These are phyloP conservation scores for Casuarina cunninghamiana DNA, from an alignment of 306 rosid species.

Conservation along the genomic window DNA sequence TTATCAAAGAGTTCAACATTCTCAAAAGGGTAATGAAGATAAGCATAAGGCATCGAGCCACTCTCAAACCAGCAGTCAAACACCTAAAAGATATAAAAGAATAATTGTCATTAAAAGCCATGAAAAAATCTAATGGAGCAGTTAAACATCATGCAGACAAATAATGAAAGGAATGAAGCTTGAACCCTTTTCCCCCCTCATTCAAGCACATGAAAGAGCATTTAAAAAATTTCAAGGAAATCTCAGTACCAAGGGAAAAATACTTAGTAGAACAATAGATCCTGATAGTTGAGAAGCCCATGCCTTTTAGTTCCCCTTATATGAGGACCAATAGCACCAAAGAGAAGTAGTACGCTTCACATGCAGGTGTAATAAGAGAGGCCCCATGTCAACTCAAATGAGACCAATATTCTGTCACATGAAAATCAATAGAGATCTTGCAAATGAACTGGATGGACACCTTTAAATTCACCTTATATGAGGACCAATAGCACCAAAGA, in stretches of 20 bases:
- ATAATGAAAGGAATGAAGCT: background rate
- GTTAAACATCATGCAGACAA: background rate
- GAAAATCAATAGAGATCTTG: background rate
- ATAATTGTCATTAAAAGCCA: constrained; percentile 14
- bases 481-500: background rate
- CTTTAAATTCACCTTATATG: background rate
- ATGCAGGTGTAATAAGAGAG: constrained; percentile 2
- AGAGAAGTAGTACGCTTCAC: background rate
- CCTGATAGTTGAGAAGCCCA: background rate
- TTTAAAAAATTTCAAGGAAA: background rate
- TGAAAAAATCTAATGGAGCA: background rate
- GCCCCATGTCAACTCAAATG: background rate
- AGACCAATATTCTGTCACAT: background rate
- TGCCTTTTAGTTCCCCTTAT: background rate
- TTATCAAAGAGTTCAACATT: constrained; percentile 84
- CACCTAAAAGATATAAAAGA: constrained; percentile 57
- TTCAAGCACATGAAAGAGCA: constrained; percentile 1
- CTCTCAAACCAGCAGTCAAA: constrained; percentile 99
- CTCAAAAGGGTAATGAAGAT: constrained; percentile 94
- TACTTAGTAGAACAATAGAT: background rate
- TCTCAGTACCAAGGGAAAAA: background rate
- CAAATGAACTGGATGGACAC: background rate
- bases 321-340: background rate
- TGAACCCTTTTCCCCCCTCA: background rate
- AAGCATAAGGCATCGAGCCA: constrained; percentile 99